A percentile compares a stretch with the other conserved stretches of the same genome.
These are phyloP conservation scores for Croton laevigatus DNA, from an alignment of 441 rosid genomes.

Conservation along the genomic window DNA sequence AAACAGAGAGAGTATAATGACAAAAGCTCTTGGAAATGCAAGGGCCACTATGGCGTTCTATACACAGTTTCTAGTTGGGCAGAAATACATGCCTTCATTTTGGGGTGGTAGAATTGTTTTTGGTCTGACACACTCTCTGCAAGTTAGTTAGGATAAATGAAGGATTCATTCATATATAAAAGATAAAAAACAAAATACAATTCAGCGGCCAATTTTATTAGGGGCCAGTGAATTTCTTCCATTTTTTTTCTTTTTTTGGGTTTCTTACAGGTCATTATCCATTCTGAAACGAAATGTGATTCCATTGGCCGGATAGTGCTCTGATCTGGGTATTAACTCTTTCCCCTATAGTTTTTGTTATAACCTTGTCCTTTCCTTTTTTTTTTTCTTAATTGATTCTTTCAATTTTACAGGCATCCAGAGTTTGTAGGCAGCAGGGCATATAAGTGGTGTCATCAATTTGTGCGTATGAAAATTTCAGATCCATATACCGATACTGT, in stretches of 20 bases:
- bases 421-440: slow-evolving; percentile 20
- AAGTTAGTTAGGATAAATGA: slow-evolving; percentile 34
- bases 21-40: slow-evolving; percentile 56
- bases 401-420: slow-evolving; percentile 17
- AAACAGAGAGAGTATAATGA: slow-evolving; percentile 57
- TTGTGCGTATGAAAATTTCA: slow-evolving; percentile 18
- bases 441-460: slow-evolving; percentile 12
- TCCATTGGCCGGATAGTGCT: slow-evolving; percentile 25
- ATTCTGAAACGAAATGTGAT: slow-evolving; percentile 13
- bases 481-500: slow-evolving; percentile 12
- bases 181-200: slow-evolving; percentile 38
- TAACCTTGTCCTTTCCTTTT: background rate
- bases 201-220: slow-evolving; percentile 48
- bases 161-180: slow-evolving; percentile 29
- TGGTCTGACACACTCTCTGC: slow-evolving; percentile 13
- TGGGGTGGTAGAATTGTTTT: slow-evolving; percentile 67
- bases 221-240: slow-evolving; percentile 36
- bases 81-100: slow-evolving; percentile 83
- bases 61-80: slow-evolving; percentile 88
- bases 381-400: background rate
- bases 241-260: background rate
- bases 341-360: background rate
- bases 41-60: slow-evolving; percentile 63
- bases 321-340: slow-evolving; percentile 20
- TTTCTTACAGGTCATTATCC: slow-evolving; percentile 25